Evolutionary conservation across 2,329 filamentous ascomycete genomes (phyloP).

Genomic region (Eutypella sp.): DNA sequence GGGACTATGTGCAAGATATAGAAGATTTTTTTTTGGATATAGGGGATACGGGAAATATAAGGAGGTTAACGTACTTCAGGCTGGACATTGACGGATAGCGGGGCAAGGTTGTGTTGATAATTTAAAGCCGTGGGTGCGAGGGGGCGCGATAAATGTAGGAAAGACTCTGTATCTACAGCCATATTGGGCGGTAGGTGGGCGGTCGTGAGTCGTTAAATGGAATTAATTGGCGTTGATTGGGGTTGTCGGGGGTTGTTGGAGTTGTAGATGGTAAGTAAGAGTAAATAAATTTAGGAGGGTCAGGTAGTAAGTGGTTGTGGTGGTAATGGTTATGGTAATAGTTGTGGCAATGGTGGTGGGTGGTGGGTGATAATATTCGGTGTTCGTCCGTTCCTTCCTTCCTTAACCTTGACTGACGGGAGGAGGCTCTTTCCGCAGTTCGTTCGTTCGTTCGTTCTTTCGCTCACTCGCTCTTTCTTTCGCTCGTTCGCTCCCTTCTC

Average conservation of each 20-base stretch:
- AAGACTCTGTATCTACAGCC: constrained; percentile 75
- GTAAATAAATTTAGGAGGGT: too few relatives aligned
- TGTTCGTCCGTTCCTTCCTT: too few relatives aligned
- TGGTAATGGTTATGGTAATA: too few relatives aligned
- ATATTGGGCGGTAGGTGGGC: constrained; percentile 56
- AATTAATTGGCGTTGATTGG: constrained; percentile 12
- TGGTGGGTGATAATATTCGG: too few relatives aligned
- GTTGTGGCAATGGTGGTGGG: too few relatives aligned
- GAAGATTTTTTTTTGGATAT: constrained; percentile 1
- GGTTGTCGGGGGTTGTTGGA: constrained; percentile 11
- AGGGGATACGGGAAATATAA: constrained; percentile 3
- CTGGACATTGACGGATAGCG: constrained; percentile 90
- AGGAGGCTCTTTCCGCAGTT: neutral
- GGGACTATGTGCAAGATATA: too few relatives aligned
- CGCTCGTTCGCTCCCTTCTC: constrained; percentile 1
- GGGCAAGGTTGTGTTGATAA: constrained; percentile 80
- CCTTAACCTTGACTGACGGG: too few relatives aligned
- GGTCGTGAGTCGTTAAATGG: constrained; percentile 11
- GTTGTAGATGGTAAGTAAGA: constrained; percentile 1
- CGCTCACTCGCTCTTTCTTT: constrained; percentile 2
- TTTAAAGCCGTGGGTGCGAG: constrained; percentile 76
- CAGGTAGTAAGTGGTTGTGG: too few relatives aligned
- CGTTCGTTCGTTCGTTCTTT: constrained; percentile 4
- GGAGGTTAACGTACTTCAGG: constrained; percentile 66
- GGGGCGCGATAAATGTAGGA: constrained; percentile 91